Percentiles rank a stretch among this genome's conserved stretches.
phyloP scores from a whole-genome alignment of 441 rosid genomes.

The Erodium texanum region DNA sequence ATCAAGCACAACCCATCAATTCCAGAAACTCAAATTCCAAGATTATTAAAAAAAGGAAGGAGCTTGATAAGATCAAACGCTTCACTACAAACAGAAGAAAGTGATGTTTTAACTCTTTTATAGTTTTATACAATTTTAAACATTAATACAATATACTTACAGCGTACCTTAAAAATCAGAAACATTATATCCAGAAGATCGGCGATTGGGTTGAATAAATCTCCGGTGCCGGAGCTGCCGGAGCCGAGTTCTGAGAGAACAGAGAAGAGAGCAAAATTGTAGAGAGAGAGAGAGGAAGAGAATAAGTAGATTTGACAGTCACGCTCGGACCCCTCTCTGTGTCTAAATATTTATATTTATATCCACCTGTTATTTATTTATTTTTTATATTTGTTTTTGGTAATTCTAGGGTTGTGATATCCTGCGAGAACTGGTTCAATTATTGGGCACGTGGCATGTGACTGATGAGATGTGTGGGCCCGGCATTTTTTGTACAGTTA shows the following conservation, averaged over 20 bases:
- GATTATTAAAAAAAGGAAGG: neutral
- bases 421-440: neutral
- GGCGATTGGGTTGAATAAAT: slow-evolving; percentile 22
- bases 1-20: neutral
- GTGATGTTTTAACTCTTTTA: neutral
- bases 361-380: neutral
- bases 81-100: neutral
- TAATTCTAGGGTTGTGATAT: neutral
- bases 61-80: slow-evolving; percentile 13
- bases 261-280: slow-evolving; percentile 13
- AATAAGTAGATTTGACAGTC: slow-evolving; percentile 46
- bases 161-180: slow-evolving; percentile 43
- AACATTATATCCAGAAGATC: slow-evolving; percentile 23
- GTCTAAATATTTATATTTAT: slow-evolving; percentile 21
- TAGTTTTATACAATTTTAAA: too few species aligned
- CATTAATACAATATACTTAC: too few species aligned
- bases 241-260: neutral
- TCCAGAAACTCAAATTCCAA: too few species aligned
- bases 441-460: too few species aligned
- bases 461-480: too few species aligned
- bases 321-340: slow-evolving; percentile 42
- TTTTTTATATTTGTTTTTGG: neutral
- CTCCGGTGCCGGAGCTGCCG: neutral
- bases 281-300: slow-evolving; percentile 17
- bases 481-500: too few species aligned